Percentiles rank a stretch among this genome's conserved stretches.
Conservation (phyloP, 1,284 basidiomycete genomes). For the Puccinia coronata region DNA sequence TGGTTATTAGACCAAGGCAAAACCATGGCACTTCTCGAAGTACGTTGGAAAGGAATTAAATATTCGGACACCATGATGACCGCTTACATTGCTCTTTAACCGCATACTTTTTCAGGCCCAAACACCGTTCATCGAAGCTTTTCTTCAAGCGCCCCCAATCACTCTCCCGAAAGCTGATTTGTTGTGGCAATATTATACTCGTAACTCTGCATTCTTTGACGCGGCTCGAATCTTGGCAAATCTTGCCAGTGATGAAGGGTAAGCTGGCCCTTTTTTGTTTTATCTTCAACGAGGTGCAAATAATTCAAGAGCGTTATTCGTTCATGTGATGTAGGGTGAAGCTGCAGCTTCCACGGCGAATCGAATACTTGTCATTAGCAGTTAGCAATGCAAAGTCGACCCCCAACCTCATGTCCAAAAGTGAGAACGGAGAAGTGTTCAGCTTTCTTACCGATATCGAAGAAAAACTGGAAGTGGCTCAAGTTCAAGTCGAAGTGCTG, state of each 20-base stretch:
- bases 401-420: slow-evolving; percentile 67
- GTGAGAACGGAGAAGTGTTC: slow-evolving; percentile 77
- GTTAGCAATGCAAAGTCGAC: slow-evolving; percentile 94
- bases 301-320: neutral
- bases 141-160: slow-evolving; percentile 77
- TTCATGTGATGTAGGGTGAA: slow-evolving; percentile 13
- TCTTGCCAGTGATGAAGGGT: slow-evolving; percentile 84
- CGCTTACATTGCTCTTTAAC: slow-evolving; percentile 16
- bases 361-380: slow-evolving; percentile 77
- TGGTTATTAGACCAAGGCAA: slow-evolving; percentile 80
- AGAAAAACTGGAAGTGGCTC: slow-evolving; percentile 94
- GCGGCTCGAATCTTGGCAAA: slow-evolving; percentile 85
- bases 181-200: slow-evolving; percentile 95
- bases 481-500: slow-evolving; percentile 84
- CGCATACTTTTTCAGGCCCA: slow-evolving; percentile 66
- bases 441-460: slow-evolving; percentile 88
- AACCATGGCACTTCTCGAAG: slow-evolving; percentile 86
- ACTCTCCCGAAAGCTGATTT: slow-evolving; percentile 81
- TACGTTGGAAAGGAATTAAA: slow-evolving; percentile 58
- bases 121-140: slow-evolving; percentile 80
- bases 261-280: slow-evolving; percentile 57
- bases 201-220: slow-evolving; percentile 76
- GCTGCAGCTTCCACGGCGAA: slow-evolving; percentile 33
- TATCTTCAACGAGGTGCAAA: neutral
- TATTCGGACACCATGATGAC: neutral